These are phyloP conservation scores for Podospora appendiculata DNA, from an alignment of 495 filamentous ascomycete genomes.

Conservation along the genomic window DNA sequence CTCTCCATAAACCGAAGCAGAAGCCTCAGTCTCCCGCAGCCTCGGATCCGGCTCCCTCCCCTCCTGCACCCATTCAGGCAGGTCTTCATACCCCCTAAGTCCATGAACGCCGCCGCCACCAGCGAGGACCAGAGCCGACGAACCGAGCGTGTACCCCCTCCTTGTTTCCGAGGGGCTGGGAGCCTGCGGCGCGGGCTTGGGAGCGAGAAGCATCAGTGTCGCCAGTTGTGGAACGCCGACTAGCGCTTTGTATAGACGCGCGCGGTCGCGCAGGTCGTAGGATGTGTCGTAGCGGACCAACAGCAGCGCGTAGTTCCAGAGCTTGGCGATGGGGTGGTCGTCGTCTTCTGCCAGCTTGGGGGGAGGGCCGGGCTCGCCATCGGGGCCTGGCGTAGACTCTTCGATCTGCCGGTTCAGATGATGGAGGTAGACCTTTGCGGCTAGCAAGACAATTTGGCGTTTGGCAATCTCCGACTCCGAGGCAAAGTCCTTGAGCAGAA, in stretches of 20 bases:
- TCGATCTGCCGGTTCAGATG: conserved; percentile 58
- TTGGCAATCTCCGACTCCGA: conserved; percentile 81
- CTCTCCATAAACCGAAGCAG: conserved; percentile 30
- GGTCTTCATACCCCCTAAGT: conserved; percentile 62
- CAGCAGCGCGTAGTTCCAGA: conserved; percentile 80
- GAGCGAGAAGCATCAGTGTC: conserved; percentile 80
- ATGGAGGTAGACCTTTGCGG: conserved; percentile 90
- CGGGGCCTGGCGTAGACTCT: conserved; percentile 20
- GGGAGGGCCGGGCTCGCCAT: conserved; percentile 12
- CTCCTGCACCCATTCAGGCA: conserved; percentile 77
- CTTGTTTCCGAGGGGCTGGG: conserved; percentile 77
- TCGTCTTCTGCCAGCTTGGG: conserved; percentile 35
- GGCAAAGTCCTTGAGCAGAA: conserved; percentile 75
- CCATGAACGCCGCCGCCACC: conserved; percentile 63
- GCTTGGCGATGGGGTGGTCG: conserved; percentile 59
- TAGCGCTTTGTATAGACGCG: conserved; percentile 78
- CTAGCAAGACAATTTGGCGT: conserved; percentile 82
- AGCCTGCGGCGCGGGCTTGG: conserved; percentile 84
- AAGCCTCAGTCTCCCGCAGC: conserved; percentile 49
- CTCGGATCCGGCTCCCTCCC: conserved; percentile 72
- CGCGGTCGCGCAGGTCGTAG: conserved; percentile 88
- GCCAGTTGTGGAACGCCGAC: conserved; percentile 78
- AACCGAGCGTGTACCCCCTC: conserved; percentile 69
- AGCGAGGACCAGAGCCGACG: conserved; percentile 75
- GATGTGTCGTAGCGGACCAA: conserved; percentile 87